Evolutionary conservation across 768 basidiomycete species (phyloP).

Genomic region (Trametes gibbosa): DNA sequence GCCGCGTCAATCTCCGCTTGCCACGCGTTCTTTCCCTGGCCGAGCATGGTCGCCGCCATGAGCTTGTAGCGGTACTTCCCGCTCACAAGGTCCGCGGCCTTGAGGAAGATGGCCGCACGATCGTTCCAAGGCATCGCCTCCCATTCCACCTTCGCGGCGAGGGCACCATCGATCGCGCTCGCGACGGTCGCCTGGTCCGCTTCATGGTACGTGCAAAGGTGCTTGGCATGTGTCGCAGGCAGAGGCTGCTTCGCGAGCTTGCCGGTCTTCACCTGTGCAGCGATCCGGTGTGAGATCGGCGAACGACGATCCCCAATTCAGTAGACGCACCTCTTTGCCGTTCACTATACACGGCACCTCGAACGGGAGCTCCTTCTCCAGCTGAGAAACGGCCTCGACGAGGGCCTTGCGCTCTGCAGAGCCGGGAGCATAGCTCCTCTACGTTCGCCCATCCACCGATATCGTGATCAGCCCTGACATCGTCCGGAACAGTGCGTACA

Average conservation of each 20-base stretch:
- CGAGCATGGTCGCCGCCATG: conserved; percentile 95
- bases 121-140: conserved; percentile 96
- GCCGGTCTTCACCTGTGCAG: conserved; percentile 71
- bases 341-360: conserved; percentile 93
- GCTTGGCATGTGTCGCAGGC: conserved; percentile 80
- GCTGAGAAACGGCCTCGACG: conserved; percentile 68
- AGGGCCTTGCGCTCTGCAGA: conserved; percentile 75
- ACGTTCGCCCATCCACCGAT: conserved; percentile 20
- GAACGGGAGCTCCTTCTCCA: conserved; percentile 83
- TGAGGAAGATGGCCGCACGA: conserved; percentile 96
- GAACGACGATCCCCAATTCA: background rate
- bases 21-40: conserved; percentile 99
- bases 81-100: conserved; percentile 93
- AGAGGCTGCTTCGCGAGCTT: conserved; percentile 75
- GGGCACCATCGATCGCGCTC: conserved; percentile 82
- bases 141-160: conserved; percentile 86
- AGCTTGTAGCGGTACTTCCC: conserved; percentile 96
- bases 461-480: background rate
- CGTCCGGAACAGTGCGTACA: background rate
- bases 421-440: conserved; percentile 78
- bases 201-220: conserved; percentile 86
- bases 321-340: conserved; percentile 63
- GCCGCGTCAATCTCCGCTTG: conserved; percentile 99
- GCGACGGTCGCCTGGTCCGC: conserved; percentile 75
- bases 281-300: background rate